phyloP scores from a whole-genome alignment of 192 early-diverging fungal genomes.

The Gaertneriomyces semiglobifer region DNA sequence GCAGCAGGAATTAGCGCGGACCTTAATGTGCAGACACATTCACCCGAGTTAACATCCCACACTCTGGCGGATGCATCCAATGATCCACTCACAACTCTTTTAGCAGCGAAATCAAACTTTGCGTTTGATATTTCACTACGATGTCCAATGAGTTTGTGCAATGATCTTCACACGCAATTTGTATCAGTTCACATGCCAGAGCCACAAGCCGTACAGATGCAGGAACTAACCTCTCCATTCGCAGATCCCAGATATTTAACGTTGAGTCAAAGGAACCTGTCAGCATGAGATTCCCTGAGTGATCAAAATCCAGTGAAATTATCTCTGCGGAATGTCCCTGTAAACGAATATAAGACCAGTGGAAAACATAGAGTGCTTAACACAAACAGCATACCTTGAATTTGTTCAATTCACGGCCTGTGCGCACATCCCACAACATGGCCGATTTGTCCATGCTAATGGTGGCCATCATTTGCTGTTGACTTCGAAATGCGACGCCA shows the following conservation, averaged over 20 bases:
- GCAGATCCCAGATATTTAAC: constrained; percentile 47
- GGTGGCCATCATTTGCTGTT: constrained; percentile 37
- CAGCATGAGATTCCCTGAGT: constrained; percentile 34
- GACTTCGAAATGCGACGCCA: constrained; percentile 39
- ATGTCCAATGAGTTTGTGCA: constrained; percentile 55
- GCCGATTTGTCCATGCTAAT: constrained; percentile 49
- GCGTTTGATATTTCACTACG: constrained; percentile 43
- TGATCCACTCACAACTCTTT: constrained; percentile 38
- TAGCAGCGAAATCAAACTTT: constrained; percentile 30
- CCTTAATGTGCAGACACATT: constrained; percentile 38
- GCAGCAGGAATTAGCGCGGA: not conserved
- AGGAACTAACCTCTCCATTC: constrained; percentile 21
- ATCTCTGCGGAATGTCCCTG: constrained; percentile 53
- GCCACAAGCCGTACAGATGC: not conserved
- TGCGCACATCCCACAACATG: constrained; percentile 53
- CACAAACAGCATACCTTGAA: constrained; percentile 34
- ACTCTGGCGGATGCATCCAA: constrained; percentile 49
- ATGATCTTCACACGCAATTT: constrained; percentile 23
- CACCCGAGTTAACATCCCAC: constrained; percentile 39
- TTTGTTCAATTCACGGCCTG: constrained; percentile 36
- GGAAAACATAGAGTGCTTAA: not conserved
- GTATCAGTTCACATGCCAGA: not conserved
- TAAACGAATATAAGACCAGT: not conserved
- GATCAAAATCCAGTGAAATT: constrained; percentile 31
- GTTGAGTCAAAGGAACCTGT: constrained; percentile 55